Evolutionary conservation across 1,139 yeast species (phyloP), one percentile per base, ranked within the genome.

Genomic region (Saccharomyces uvarum): DNA sequence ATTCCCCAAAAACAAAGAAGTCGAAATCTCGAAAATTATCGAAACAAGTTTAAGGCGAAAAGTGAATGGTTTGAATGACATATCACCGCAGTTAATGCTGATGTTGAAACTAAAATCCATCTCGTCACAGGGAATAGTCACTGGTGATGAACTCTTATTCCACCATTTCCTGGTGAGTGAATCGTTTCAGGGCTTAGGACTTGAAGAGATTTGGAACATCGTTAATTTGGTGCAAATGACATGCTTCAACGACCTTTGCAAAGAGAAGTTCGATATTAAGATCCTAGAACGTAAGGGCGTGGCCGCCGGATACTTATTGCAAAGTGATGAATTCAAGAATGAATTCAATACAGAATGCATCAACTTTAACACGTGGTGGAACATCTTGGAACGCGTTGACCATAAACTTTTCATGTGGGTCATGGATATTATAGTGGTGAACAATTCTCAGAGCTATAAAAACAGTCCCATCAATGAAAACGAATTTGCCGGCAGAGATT

Each of bases 391-490:
- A 49, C 61, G 70, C 28, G 56, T 70, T 6, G 66, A 67, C 33
- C 71, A 67, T 48, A 54, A 56, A 2, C 52, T 68, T n/a, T 66
- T 68, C 52, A 60, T 69, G 63, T 70, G 73, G 73, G 59, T 67
- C 31, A 50, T 70, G 50, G 73, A 70, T 57, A 60, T 64, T 21
- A 66, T 69, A 9, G 66, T 69, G 2, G 64, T 64, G 1, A 54
- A 58, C 21, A 69, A 70, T 50, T 51, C 63, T 21, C 70, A 66
- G 42, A 49, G 59, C 32, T 63, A 59, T 50, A 62, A 62, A 29
- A 64, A 62, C 31, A 47, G 56, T 38, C 63, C 69, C 14, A 56
- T 64, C 8, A 51, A 54, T 31, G 48, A 53, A 13, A 59, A 59
- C 11, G 55, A 55, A 27, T 60, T 57, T 48, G 51, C 52, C 6